phyloP scores from a whole-genome alignment of 805 yeast genomes.

The Metschnikowia lochheadii region DNA sequence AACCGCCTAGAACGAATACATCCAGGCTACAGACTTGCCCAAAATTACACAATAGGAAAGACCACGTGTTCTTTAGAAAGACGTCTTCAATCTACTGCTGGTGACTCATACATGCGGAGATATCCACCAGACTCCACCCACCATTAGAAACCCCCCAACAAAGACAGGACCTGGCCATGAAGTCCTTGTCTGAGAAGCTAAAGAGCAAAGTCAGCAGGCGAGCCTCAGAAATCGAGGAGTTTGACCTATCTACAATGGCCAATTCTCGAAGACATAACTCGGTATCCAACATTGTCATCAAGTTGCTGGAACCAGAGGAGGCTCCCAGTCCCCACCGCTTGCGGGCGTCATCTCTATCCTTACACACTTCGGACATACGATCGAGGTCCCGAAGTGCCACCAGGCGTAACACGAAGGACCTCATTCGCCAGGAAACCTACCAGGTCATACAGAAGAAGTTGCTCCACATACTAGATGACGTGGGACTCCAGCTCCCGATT shows the following conservation, averaged over 20 bases:
- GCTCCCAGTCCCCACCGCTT: constrained; percentile 1
- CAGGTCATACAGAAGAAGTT: constrained; percentile 35
- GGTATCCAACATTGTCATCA: constrained; percentile 20
- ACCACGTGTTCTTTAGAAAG: not conserved
- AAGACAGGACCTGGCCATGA: constrained; percentile 6
- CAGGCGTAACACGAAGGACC: constrained; percentile 32
- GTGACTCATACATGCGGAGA: not conserved
- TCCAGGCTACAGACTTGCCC: not conserved
- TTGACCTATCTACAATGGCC: constrained; percentile 17
- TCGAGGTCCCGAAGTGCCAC: constrained; percentile 19
- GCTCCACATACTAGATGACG: constrained; percentile 24
- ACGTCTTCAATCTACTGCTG: not conserved
- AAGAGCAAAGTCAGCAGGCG: constrained; percentile 27
- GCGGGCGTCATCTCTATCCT: constrained; percentile 9
- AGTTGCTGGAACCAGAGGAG: constrained; percentile 17
- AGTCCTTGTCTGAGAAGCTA: constrained; percentile 22
- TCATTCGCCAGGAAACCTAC: constrained; percentile 37
- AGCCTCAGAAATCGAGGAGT: constrained; percentile 22
- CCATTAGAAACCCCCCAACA: not conserved
- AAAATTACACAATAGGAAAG: not conserved
- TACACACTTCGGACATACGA: constrained; percentile 5
- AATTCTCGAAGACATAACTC: constrained; percentile 19
- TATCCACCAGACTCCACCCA: not conserved
- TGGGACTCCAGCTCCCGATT: constrained; percentile 40
- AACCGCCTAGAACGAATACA: no score